A percentile compares a stretch with the other conserved stretches of the same genome.
phyloP scores from a whole-genome alignment of 2,329 filamentous ascomycete species.

The Pyrenochaeta sp. region DNA sequence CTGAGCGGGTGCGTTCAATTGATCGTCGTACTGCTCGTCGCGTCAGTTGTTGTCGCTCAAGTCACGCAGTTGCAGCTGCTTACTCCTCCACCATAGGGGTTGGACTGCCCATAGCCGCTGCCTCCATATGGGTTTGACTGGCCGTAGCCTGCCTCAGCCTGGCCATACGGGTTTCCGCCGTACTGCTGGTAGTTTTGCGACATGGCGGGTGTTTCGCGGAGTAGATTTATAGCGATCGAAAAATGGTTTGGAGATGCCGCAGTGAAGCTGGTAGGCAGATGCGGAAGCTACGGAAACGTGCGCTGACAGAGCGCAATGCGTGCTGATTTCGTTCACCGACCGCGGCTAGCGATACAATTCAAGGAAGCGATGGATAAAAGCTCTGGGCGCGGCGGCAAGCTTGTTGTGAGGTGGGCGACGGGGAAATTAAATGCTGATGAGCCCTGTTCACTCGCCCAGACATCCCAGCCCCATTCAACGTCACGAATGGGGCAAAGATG shows the following conservation, averaged over 20 bases:
- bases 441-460: conserved; percentile 18
- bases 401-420: conserved; percentile 24
- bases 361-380: conserved; percentile 14
- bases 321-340: conserved; percentile 4
- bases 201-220: conserved; percentile 28
- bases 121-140: conserved; percentile 51
- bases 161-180: conserved; percentile 69
- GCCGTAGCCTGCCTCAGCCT: conserved; percentile 46
- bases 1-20: conserved; percentile 37
- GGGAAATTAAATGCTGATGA: conserved; percentile 22
- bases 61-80: conserved; percentile 19
- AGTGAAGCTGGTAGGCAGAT: conserved; percentile 28
- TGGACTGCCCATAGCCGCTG: conserved; percentile 38
- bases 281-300: conserved; percentile 41
- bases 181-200: conserved; percentile 63
- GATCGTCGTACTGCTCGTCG: conserved; percentile 31
- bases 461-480: conserved; percentile 17
- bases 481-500: conserved; percentile 14
- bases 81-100: conserved; percentile 43
- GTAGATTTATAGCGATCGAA: conserved; percentile 12
- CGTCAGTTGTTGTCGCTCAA: conserved; percentile 15
- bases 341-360: conserved; percentile 12
- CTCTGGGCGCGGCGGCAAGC: conserved; percentile 8
- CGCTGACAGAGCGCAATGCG: conserved; percentile 20
- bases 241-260: conserved; percentile 28